Conservation (phyloP, 352 stramenopile species). For the Globisporangium perplexum region DNA sequence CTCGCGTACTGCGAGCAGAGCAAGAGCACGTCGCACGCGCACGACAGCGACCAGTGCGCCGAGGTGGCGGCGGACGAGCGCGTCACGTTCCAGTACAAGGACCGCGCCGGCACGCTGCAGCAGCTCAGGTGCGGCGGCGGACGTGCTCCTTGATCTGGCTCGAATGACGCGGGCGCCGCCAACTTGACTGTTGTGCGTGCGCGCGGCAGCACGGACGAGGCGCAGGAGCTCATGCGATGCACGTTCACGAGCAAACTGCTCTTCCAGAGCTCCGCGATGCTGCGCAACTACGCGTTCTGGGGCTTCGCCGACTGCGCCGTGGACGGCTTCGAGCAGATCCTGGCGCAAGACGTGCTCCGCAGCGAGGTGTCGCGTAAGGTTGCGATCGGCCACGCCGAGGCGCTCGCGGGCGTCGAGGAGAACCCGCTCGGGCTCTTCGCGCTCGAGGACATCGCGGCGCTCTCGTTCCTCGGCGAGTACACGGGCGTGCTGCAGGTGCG, state of each 20-base stretch:
- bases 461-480: slow-evolving; percentile 62
- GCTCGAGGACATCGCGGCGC: slow-evolving; percentile 27
- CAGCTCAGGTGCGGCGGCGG: slow-evolving; percentile 39
- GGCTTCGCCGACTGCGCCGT: slow-evolving; percentile 49
- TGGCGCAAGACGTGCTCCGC: slow-evolving; percentile 14
- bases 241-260: slow-evolving; percentile 69
- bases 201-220: slow-evolving; percentile 22
- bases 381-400: slow-evolving; percentile 41
- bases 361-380: slow-evolving; percentile 40
- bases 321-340: slow-evolving; percentile 46
- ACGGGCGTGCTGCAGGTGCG: slow-evolving; percentile 56
- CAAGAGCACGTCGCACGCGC: slow-evolving; percentile 28
- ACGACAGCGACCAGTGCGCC: slow-evolving; percentile 30
- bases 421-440: slow-evolving; percentile 62
- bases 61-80: slow-evolving; percentile 22
- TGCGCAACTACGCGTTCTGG: slow-evolving; percentile 77
- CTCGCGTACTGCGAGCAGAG: slow-evolving; percentile 40
- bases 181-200: too few species aligned
- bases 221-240: slow-evolving; percentile 60
- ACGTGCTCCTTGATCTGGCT: too few species aligned
- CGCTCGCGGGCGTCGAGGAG: slow-evolving; percentile 39
- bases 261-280: slow-evolving; percentile 57
- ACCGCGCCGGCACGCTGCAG: slow-evolving; percentile 18
- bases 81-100: slow-evolving; percentile 37
- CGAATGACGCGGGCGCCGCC: too few species aligned